These are phyloP conservation scores for Botrytis porri DNA, from an alignment of 2,329 filamentous ascomycete genomes.

Conservation along the genomic window DNA sequence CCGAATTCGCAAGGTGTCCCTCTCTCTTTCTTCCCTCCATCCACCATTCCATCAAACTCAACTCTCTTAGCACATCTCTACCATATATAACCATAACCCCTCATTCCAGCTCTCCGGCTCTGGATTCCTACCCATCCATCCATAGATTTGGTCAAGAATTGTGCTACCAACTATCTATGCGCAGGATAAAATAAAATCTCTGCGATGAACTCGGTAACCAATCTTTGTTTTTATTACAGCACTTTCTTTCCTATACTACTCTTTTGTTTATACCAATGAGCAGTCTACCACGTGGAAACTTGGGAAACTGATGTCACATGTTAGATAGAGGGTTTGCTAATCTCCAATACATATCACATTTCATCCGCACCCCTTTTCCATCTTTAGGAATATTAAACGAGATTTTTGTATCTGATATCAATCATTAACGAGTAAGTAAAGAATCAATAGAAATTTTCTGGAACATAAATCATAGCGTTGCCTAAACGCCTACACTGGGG, in stretches of 20 bases:
- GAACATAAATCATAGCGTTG: background rate
- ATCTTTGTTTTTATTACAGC: background rate
- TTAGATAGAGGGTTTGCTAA: background rate
- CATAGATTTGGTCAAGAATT: background rate
- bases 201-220: background rate
- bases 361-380: background rate
- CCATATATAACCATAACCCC: background rate
- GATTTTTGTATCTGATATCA: too few relatives aligned
- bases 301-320: background rate
- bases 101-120: background rate
- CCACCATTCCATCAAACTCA: background rate
- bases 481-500: background rate
- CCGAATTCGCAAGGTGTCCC: background rate
- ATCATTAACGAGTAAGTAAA: background rate
- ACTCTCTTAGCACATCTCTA: background rate
- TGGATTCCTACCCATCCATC: background rate
- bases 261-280: background rate
- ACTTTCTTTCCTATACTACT: background rate
- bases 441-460: background rate
- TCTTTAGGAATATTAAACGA: background rate
- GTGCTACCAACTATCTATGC: background rate
- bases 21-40: background rate
- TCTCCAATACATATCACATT: background rate
- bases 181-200: background rate
- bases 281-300: background rate